phyloP scores from a whole-genome alignment of 768 basidiomycete genomes.

The Termitomyces sp. region DNA sequence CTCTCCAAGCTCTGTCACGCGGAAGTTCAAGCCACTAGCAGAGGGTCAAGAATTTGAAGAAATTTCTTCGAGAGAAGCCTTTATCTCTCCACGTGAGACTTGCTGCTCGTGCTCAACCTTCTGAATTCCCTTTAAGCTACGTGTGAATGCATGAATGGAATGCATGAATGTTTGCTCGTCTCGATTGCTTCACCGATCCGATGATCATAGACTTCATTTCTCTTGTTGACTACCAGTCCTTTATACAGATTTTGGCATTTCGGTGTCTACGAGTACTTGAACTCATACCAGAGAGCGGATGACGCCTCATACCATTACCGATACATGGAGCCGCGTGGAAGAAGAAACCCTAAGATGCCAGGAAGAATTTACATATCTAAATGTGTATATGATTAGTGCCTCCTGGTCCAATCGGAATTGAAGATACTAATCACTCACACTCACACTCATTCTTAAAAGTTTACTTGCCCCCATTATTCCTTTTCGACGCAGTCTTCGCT shows the following conservation, averaged over 20 bases:
- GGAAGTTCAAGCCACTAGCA: neutral
- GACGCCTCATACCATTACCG: neutral
- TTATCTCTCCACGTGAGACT: neutral
- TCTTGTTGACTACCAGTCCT: no score
- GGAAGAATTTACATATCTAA: neutral
- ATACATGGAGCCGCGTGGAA: neutral
- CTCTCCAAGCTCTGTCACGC: neutral
- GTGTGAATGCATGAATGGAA: no score
- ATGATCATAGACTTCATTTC: no score
- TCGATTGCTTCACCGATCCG: no score
- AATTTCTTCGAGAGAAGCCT: neutral
- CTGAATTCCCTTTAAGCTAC: no score
- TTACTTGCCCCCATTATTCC: constrained; percentile 20
- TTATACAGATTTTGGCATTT: neutral
- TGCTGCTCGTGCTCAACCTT: neutral
- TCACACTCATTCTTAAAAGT: neutral
- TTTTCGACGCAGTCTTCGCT: constrained; percentile 27
- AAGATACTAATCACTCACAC: neutral
- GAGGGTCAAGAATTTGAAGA: neutral
- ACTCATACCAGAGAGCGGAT: neutral
- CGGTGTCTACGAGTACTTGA: neutral
- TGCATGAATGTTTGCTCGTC: no score
- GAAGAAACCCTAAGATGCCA: neutral
- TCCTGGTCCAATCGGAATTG: neutral
- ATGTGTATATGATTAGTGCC: neutral